A percentile compares a stretch with the other conserved stretches of the same genome.
Evolutionary conservation across 106 monocot genomes (phyloP).

Genomic region (Triglochin maritima): DNA sequence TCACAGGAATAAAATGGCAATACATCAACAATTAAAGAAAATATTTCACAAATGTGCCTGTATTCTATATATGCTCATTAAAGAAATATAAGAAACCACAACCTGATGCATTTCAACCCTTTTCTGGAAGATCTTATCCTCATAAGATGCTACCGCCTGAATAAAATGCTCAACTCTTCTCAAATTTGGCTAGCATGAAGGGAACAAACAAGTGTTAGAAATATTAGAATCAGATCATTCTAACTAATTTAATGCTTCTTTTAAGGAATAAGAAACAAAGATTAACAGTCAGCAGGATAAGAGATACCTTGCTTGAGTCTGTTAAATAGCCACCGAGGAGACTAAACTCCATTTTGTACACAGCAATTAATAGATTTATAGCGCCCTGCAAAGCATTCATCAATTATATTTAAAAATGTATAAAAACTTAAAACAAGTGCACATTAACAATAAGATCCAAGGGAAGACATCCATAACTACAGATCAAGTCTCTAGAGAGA

Average conservation of each 20-base stretch:
- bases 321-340: constrained; percentile 80
- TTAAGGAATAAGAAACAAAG: too few species aligned
- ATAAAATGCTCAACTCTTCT: constrained; percentile 91
- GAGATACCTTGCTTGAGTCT: constrained; percentile 61
- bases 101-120: constrained; percentile 92
- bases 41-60: too few species aligned
- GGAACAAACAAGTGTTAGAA: too few species aligned
- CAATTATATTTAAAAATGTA: too few species aligned
- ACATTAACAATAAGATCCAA: too few species aligned
- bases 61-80: too few species aligned
- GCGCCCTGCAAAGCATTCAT: constrained; percentile 43
- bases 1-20: too few species aligned
- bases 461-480: too few species aligned
- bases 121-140: constrained; percentile 93
- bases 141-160: constrained; percentile 82
- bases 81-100: background rate
- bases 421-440: too few species aligned
- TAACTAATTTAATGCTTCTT: background rate
- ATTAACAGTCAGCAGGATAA: background rate
- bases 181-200: constrained; percentile 1
- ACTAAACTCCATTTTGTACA: constrained; percentile 86
- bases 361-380: constrained; percentile 88
- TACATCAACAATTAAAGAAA: too few species aligned
- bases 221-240: too few species aligned
- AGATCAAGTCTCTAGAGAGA: too few species aligned